A percentile compares a stretch with the other conserved stretches of the same genome.
Conservation (phyloP, 139 green algal genomes). For the Marvania coccoides region DNA sequence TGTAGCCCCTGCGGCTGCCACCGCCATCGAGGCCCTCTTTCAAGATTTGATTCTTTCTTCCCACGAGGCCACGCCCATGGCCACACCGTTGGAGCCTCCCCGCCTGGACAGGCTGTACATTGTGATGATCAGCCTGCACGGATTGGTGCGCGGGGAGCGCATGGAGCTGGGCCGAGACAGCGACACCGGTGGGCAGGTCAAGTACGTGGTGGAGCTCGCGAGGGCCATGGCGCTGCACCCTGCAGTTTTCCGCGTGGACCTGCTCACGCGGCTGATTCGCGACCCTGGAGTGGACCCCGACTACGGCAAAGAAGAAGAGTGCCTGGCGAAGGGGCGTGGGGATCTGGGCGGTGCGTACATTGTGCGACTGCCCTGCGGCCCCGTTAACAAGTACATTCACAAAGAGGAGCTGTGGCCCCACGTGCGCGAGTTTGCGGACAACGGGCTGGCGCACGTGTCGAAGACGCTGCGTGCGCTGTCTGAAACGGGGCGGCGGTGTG, state of each 20-base stretch:
- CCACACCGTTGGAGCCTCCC: not conserved
- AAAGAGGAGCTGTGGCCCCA: conserved; percentile 92
- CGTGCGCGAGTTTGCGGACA: conserved; percentile 85
- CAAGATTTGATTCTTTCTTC: conserved; percentile 17
- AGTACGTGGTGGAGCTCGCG: conserved; percentile 94
- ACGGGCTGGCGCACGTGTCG: conserved; percentile 53
- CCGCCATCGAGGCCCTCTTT: conserved; percentile 13
- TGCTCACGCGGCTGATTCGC: conserved; percentile 81
- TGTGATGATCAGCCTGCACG: conserved; percentile 81
- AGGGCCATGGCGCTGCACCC: conserved; percentile 76
- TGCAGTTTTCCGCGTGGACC: conserved; percentile 84
- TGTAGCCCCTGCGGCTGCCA: not conserved
- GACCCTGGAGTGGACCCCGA: conserved; percentile 51
- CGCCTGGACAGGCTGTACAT: conserved; percentile 66
- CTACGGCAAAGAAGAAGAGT: conserved; percentile 73
- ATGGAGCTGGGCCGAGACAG: conserved; percentile 92
- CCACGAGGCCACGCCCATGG: conserved; percentile 4
- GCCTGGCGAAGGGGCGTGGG: conserved; percentile 37
- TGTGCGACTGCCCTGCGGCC: conserved; percentile 75
- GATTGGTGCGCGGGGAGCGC: conserved; percentile 74
- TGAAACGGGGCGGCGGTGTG: conserved; percentile 45
- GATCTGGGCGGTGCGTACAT: conserved; percentile 79
- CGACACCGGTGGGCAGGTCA: conserved; percentile 85
- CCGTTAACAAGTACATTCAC: conserved; percentile 59
- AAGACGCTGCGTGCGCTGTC: conserved; percentile 44